These are phyloP conservation scores for Arachnomyces sp. DNA, from an alignment of 2,329 filamentous ascomycete genomes.

Conservation along the genomic window DNA sequence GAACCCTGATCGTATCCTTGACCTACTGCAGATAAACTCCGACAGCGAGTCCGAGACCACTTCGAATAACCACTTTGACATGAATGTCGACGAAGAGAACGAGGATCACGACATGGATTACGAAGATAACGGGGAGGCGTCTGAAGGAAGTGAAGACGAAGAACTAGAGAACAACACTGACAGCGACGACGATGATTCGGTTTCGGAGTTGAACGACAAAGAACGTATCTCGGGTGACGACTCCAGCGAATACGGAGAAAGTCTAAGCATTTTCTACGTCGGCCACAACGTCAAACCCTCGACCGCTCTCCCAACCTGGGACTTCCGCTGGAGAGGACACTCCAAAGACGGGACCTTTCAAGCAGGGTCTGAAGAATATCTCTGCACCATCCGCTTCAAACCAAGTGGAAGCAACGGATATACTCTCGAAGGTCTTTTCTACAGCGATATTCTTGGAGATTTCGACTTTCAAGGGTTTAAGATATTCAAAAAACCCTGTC, in stretches of 20 bases:
- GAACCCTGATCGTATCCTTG: not conserved
- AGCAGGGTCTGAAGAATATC: not conserved
- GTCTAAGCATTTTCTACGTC: not conserved
- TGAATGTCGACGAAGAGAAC: too few relatives aligned
- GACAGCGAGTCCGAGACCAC: too few relatives aligned
- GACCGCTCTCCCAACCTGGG: not conserved
- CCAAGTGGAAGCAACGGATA: too few relatives aligned
- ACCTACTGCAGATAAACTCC: not conserved
- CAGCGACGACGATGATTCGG: not conserved
- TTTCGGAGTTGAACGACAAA: not conserved
- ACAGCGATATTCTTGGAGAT: too few relatives aligned
- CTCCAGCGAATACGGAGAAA: too few relatives aligned
- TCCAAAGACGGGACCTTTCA: not conserved
- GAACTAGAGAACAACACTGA: not conserved
- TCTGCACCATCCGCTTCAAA: not conserved
- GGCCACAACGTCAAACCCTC: not conserved
- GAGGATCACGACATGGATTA: too few relatives aligned
- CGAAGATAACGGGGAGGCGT: not conserved
- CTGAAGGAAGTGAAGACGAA: not conserved
- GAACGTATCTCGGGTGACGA: too few relatives aligned
- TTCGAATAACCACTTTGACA: too few relatives aligned
- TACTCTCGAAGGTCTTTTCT: too few relatives aligned
- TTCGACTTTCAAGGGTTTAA: too few relatives aligned
- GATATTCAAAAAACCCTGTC: too few relatives aligned
- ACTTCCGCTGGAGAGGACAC: conserved; percentile 1